Percentiles rank a stretch among this genome's conserved stretches.
phyloP scores from a whole-genome alignment of 2,329 filamentous ascomycete species.

The Passalora sequoiae region DNA sequence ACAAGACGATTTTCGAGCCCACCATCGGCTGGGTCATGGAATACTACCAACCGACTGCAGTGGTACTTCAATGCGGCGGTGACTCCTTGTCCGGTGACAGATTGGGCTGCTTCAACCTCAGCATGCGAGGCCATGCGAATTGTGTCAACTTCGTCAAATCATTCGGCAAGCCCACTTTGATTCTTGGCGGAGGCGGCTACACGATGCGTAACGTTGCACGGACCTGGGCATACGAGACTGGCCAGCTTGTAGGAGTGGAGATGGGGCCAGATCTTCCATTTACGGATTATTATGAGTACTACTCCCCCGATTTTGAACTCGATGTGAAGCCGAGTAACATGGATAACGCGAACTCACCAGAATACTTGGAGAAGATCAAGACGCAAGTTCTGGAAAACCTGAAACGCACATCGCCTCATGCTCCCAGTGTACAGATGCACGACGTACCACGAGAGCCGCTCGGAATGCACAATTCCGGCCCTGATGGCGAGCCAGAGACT shows the following conservation, averaged over 20 bases:
- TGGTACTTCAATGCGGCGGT: slow-evolving; percentile 64
- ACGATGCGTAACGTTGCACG: slow-evolving; percentile 62
- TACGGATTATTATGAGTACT: slow-evolving; percentile 91
- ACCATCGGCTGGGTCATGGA: slow-evolving; percentile 65
- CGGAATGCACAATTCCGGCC: slow-evolving; percentile 41
- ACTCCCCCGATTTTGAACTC: slow-evolving; percentile 64
- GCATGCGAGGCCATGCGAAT: slow-evolving; percentile 65
- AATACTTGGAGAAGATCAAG: slow-evolving; percentile 65
- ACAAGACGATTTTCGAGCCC: slow-evolving; percentile 64
- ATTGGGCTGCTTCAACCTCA: slow-evolving; percentile 64
- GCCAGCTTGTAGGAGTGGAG: slow-evolving; percentile 74
- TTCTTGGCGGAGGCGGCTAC: slow-evolving; percentile 64
- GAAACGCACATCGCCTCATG: slow-evolving; percentile 56
- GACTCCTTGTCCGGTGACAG: slow-evolving; percentile 64
- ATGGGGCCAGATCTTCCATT: slow-evolving; percentile 82
- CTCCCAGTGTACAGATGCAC: slow-evolving; percentile 60
- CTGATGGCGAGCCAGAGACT: slow-evolving; percentile 42
- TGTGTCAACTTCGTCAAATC: slow-evolving; percentile 65
- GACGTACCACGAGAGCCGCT: slow-evolving; percentile 57
- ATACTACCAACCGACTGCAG: slow-evolving; percentile 61
- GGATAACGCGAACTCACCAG: slow-evolving; percentile 65
- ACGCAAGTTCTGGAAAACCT: slow-evolving; percentile 62
- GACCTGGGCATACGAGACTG: slow-evolving; percentile 63
- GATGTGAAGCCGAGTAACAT: slow-evolving; percentile 66
- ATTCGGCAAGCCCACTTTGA: slow-evolving; percentile 60